These are phyloP conservation scores for Pinguiococcus pyrenoidosus DNA, from an alignment of 108 stramenopile species.

Conservation along the genomic window DNA sequence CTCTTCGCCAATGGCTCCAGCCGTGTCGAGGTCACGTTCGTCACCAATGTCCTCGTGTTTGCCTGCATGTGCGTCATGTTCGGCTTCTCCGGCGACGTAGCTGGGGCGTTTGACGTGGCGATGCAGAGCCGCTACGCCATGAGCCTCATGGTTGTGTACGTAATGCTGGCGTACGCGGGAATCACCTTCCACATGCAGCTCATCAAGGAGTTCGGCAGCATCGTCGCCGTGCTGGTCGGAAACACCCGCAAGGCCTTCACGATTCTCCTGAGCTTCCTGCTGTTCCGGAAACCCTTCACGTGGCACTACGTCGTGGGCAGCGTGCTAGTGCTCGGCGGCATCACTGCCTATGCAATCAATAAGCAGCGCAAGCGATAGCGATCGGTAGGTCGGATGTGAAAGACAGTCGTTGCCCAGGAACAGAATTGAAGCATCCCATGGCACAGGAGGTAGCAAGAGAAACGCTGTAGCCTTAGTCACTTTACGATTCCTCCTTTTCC, in stretches of 20 bases:
- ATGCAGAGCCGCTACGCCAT: slow-evolving; percentile 28
- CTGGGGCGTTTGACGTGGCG: slow-evolving; percentile 52
- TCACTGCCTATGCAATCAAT: slow-evolving; percentile 48
- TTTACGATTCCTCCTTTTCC: too few species aligned
- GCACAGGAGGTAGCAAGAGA: too few species aligned
- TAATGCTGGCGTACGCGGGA: slow-evolving; percentile 73
- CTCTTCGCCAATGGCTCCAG: slow-evolving; percentile 52
- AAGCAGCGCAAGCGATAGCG: slow-evolving; percentile 39
- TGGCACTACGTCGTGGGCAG: slow-evolving; percentile 74
- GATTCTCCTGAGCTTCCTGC: slow-evolving; percentile 52
- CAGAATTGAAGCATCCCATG: too few species aligned
- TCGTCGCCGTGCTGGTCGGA: slow-evolving; percentile 73
- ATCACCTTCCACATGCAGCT: slow-evolving; percentile 76
- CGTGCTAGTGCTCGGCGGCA: slow-evolving; percentile 69
- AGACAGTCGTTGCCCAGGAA: too few species aligned
- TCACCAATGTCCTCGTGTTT: slow-evolving; percentile 72
- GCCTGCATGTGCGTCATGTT: slow-evolving; percentile 66
- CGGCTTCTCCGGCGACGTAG: slow-evolving; percentile 62
- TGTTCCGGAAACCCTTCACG: slow-evolving; percentile 78
- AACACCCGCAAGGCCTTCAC: slow-evolving; percentile 88
- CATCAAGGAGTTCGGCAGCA: slow-evolving; percentile 78
- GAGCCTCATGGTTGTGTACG: slow-evolving; percentile 56
- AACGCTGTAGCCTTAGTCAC: too few species aligned
- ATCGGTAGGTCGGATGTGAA: too few species aligned
- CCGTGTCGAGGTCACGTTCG: slow-evolving; percentile 79